phyloP scores from a whole-genome alignment of 495 filamentous ascomycete species.

The Neurospora sp. region DNA sequence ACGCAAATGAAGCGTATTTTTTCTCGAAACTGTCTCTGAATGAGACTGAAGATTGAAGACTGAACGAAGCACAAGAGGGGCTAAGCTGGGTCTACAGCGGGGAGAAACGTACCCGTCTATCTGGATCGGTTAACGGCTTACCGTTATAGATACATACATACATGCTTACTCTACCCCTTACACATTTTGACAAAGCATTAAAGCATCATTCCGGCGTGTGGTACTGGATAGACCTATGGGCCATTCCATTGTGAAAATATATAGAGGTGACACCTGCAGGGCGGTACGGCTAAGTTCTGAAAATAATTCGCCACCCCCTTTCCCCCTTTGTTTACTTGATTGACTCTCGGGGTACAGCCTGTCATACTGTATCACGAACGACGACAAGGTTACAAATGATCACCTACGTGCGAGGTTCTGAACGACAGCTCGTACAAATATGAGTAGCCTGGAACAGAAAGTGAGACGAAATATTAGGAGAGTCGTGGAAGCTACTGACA shows the following conservation, averaged over 20 bases:
- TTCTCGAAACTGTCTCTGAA: background rate
- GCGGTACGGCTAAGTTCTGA: background rate
- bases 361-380: background rate
- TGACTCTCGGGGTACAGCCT: background rate
- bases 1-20: background rate
- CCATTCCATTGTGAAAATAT: too few relatives aligned
- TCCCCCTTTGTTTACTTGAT: background rate
- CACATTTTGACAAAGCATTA: background rate
- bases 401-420: background rate
- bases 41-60: background rate
- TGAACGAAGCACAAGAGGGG: background rate
- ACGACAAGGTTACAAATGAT: background rate
- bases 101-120: background rate
- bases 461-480: background rate
- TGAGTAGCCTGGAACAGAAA: background rate
- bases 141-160: background rate
- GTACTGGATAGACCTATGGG: background rate
- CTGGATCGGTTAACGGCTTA: background rate
- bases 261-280: background rate
- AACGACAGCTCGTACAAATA: background rate
- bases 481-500: background rate
- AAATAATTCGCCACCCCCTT: background rate
- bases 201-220: background rate
- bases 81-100: background rate
- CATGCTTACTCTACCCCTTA: background rate